Conservation (phyloP, 768 basidiomycete genomes). For the Gyrodon lividus region DNA sequence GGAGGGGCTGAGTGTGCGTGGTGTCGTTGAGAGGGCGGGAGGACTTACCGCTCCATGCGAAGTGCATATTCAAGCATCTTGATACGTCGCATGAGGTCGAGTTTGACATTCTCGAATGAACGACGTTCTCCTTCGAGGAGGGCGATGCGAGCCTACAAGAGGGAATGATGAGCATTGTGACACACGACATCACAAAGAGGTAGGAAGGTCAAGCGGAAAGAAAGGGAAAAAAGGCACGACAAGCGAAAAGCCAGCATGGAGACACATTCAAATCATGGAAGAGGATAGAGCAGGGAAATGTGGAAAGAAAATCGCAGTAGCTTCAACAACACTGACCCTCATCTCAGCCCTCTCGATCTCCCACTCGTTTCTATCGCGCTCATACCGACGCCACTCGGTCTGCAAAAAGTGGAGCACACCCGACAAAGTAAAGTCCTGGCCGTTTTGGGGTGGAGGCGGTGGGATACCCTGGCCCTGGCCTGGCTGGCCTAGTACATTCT, state of each 20-base stretch:
- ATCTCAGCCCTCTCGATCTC: conserved; percentile 99
- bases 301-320: conserved; percentile 3
- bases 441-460: conserved; percentile 78
- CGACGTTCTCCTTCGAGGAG: conserved; percentile 95
- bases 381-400: conserved; percentile 96
- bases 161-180: conserved; percentile 12
- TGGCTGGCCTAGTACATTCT: conserved; percentile 51
- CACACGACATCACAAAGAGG: conserved; percentile 31
- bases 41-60: conserved; percentile 86
- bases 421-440: conserved; percentile 91
- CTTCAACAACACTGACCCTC: conserved; percentile 64
- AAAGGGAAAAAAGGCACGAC: background rate
- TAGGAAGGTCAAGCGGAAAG: conserved; percentile 2
- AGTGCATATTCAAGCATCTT: conserved; percentile 99
- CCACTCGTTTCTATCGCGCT: conserved; percentile 99
- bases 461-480: conserved; percentile 58
- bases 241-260: background rate
- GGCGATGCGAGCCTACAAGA: conserved; percentile 87
- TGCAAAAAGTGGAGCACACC: conserved; percentile 96
- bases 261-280: background rate
- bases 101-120: conserved; percentile 95
- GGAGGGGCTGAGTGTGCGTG: conserved; percentile 3
- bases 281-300: background rate
- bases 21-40: conserved; percentile 6
- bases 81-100: conserved; percentile 93